Evolutionary conservation across 805 yeast species (phyloP), one percentile per base, ranked within the genome.

Genomic region (baker's yeast (Saccharomyces cerevisiae)): DNA sequence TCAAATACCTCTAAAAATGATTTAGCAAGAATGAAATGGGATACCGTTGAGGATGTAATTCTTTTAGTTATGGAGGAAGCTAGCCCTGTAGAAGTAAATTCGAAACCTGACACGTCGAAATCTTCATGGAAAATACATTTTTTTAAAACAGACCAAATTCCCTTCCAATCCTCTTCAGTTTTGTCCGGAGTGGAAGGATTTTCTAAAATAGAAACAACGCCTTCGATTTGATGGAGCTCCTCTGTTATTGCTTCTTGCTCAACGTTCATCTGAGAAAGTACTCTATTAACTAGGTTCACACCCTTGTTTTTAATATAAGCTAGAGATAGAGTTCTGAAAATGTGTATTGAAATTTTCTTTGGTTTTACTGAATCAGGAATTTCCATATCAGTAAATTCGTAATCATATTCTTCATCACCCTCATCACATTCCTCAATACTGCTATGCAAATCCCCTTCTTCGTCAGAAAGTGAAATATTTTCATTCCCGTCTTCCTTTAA

Each of bases 51-150:
- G 17, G 43, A 17, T 4, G 24, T 3, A 17, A 36, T 36, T 27
- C 53, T 32, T 9, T 61, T 58, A 13, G 51, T 47, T 13, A 61
- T 3, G 49, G 74, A 61, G 5, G 74, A 73, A 6, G 85, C 75
- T 6, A 87, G 66, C 0, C 90, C 90, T 1, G 90, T 85, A 2
- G 85, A 77, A 5, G 83, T 75, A 32, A 90, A 72, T 65, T 89
- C 96, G 70, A 83, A 88, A 55, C 91, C 84, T 0, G 96, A 87
- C 4, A 86, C 71, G 5, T 60, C 57, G 43, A 57, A 63, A 8
- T 55, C 53, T 0, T 65, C 64, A 21, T 57, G 59, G 14, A 74
- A 72, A 27, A 79, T 60, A 1, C 73, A 64, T 4, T 56, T 52
- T 11, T 68, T 69, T 4, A 82, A 66, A 47, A 65, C 62, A 2